These are phyloP conservation scores for Harringtonia aguacate DNA, from an alignment of 2,329 filamentous ascomycete genomes.

Conservation along the genomic window DNA sequence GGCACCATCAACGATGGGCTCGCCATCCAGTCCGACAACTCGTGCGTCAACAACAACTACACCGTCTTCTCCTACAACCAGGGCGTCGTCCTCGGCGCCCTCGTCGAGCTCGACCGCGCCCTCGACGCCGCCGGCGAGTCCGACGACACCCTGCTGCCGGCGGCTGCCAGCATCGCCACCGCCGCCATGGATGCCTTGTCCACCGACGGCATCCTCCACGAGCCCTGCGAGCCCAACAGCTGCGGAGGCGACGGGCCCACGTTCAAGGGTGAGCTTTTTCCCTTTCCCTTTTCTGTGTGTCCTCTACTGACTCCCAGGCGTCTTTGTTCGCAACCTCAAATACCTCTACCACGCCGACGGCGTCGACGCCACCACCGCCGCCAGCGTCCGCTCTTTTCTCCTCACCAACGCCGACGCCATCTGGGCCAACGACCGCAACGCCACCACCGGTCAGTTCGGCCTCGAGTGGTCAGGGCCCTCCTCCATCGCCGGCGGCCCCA, in stretches of 20 bases:
- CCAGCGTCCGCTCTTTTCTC: conserved; percentile 42
- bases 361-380: conserved; percentile 23
- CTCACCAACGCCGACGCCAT: conserved; percentile 52
- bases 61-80: conserved; percentile 45
- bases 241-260: conserved; percentile 43
- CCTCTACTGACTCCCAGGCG: conserved; percentile 18
- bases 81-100: conserved; percentile 40
- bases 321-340: conserved; percentile 54
- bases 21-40: conserved; percentile 23
- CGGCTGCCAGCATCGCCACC: conserved; percentile 37
- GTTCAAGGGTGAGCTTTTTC: conserved; percentile 45
- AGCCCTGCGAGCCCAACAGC: conserved; percentile 36
- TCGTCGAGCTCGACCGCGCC: conserved; percentile 34
- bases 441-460: conserved; percentile 38
- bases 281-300: not conserved
- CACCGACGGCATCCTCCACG: conserved; percentile 36
- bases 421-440: conserved; percentile 47
- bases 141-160: conserved; percentile 26
- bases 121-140: conserved; percentile 28
- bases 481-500: conserved; percentile 27
- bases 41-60: conserved; percentile 36
- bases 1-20: conserved; percentile 45
- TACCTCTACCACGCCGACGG: conserved; percentile 40
- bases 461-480: conserved; percentile 54
- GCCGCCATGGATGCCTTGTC: conserved; percentile 37